Base-by-base conservation (phyloP, 495 filamentous ascomycete genomes). In the Podospora conica region DNA sequence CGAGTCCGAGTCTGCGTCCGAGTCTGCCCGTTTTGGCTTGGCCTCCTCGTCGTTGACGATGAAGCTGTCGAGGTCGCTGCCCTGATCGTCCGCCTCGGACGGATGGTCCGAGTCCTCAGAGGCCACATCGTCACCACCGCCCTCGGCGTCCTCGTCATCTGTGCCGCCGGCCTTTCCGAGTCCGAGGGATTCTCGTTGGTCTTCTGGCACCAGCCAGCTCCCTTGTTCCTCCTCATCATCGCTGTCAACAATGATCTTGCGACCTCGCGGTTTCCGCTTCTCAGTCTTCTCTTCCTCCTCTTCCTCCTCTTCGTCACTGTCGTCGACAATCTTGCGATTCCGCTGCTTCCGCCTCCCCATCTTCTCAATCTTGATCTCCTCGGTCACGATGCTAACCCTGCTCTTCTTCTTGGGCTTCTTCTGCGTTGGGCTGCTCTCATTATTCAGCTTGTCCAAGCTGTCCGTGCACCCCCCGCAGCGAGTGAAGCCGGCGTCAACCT, bases 141-240 rank as follows among this genome's bases (percentile, higher is more conserved):
- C 92, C 70, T 97, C 92, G 20, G 89, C 85, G 77, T 96, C 82
- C 71, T 96, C 92, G 69, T 96, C 92, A 54, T 93, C 91, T 7
- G 83, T 84, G 12, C 90, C 92, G 20, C 91, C 92, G 48, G 90
- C 90, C 73, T 88, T 90, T 28, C 91, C 92, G 59, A 95, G 82
- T 53, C 80, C 80, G 3, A 83, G 62, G 3, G 80, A 68, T 3
- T 80, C 78, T 61, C 83, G 85, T 68, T 93, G 78, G 20, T 82
- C 75, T 55, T 88, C 85, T 0, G 86, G 82, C 5, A 92, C 90
- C 27, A 96, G 74, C 92, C 92, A 96, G 54, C 85, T 89, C 22
- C 86, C 88, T 9, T 75, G 68, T 25, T 62, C 71, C 23, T 84
- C 88, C 57, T 90, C 89, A 5, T 91, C 67, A 12, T 87, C 86